A percentile compares a stretch with the other conserved stretches of the same genome.
Conservation (phyloP, 2,329 filamentous ascomycete genomes). For the Macrophomina tecta region DNA sequence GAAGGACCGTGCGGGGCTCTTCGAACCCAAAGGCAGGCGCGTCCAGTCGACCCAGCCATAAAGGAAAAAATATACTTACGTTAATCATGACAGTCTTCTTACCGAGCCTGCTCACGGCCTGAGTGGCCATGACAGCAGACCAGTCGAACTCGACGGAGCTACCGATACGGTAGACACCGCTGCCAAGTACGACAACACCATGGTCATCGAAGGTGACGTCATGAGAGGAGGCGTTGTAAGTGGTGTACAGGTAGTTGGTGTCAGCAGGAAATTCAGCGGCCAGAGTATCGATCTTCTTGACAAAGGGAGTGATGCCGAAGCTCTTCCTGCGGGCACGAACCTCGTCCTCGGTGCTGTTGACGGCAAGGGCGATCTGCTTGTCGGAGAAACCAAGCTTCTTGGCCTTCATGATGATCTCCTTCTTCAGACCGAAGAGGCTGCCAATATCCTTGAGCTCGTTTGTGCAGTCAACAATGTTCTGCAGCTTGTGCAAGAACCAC, state of each 20-base stretch:
- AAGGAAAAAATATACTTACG: slow-evolving; percentile 48
- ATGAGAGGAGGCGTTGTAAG: slow-evolving; percentile 93
- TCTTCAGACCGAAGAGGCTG: slow-evolving; percentile 81
- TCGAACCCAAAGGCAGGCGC: neutral
- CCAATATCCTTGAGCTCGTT: slow-evolving; percentile 84
- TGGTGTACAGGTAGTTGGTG: slow-evolving; percentile 96
- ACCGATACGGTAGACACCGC: slow-evolving; percentile 96
- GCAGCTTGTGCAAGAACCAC: slow-evolving; percentile 98
- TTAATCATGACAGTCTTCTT: slow-evolving; percentile 99
- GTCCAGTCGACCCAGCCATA: slow-evolving; percentile 30
- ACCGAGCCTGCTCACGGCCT: slow-evolving; percentile 81
- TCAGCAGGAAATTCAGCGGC: slow-evolving; percentile 95
- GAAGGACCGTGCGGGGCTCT: neutral
- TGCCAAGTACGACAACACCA: slow-evolving; percentile 86
- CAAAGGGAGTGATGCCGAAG: slow-evolving; percentile 91
- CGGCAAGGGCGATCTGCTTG: slow-evolving; percentile 86
- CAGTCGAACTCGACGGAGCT: slow-evolving; percentile 98
- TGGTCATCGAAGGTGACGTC: slow-evolving; percentile 95
- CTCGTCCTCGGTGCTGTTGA: slow-evolving; percentile 85
- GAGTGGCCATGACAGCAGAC: slow-evolving; percentile 91
- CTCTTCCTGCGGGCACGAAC: slow-evolving; percentile 83
- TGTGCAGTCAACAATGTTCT: slow-evolving; percentile 94
- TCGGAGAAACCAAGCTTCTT: slow-evolving; percentile 99
- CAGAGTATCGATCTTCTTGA: slow-evolving; percentile 98
- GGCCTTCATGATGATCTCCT: slow-evolving; percentile 85